phyloP scores from a whole-genome alignment of 116 monocot genomes.

The Phalaenopsis hybrid region DNA sequence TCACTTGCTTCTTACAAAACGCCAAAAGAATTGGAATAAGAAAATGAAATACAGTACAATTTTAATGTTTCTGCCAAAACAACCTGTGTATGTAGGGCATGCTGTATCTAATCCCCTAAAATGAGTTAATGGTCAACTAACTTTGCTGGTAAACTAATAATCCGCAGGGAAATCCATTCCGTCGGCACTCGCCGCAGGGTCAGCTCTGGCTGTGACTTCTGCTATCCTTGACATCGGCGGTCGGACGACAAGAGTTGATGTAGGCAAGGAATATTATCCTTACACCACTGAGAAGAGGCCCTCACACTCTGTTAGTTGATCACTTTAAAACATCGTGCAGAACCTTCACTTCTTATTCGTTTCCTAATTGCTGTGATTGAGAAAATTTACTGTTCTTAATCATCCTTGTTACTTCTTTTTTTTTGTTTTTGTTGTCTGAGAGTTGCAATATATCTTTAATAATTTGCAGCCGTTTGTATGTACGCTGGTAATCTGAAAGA shows the following conservation, averaged over 20 bases:
- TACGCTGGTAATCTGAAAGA: background rate
- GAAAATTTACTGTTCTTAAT: background rate
- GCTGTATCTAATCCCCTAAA: no score
- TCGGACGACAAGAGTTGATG: conserved; percentile 37
- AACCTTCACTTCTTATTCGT: background rate
- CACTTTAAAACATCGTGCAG: background rate
- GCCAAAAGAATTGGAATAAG: no score
- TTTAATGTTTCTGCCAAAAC: no score
- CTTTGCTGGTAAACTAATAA: background rate
- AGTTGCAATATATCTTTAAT: background rate
- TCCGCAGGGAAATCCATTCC: conserved; percentile 44
- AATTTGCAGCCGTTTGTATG: background rate
- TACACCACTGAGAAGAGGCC: conserved; percentile 36
- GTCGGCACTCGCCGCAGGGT: conserved; percentile 33
- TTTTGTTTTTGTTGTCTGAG: background rate
- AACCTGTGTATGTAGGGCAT: no score
- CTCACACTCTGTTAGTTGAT: conserved; percentile 1
- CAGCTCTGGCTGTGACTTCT: conserved; percentile 37
- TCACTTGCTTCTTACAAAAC: no score
- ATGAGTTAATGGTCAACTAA: background rate
- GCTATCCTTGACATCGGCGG: conserved; percentile 45
- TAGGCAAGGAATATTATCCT: conserved; percentile 38
- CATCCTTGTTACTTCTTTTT: background rate
- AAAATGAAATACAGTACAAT: no score
- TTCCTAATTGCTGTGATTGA: background rate